Conservation (phyloP, 116 monocot genomes). For the Iris pallida region DNA sequence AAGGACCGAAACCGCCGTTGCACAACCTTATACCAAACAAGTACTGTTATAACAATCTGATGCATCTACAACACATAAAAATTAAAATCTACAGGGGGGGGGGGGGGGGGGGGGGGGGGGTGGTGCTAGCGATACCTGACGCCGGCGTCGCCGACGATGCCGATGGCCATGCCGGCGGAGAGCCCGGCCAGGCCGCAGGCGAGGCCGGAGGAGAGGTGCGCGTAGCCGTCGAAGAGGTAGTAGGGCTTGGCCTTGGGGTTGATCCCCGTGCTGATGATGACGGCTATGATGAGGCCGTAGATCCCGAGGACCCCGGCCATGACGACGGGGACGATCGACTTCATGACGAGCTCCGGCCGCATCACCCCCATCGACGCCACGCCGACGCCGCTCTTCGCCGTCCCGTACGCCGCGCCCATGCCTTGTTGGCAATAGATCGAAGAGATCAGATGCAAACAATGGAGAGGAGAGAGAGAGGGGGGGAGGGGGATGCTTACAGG, state of each 20-base stretch:
- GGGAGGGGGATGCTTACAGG: too few species aligned
- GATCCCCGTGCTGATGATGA: slow-evolving; percentile 42
- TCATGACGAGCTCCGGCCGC: slow-evolving; percentile 56
- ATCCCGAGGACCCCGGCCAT: slow-evolving; percentile 57
- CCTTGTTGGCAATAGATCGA: slow-evolving; percentile 26
- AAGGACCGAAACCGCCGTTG: too few species aligned
- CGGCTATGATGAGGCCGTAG: slow-evolving; percentile 43
- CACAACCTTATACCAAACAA: too few species aligned
- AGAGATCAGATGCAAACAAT: too few species aligned
- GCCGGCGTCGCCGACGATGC: slow-evolving; percentile 6
- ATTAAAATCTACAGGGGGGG: too few species aligned
- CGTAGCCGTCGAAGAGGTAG: slow-evolving; percentile 14
- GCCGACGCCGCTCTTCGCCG: slow-evolving; percentile 43
- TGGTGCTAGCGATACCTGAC: neutral
- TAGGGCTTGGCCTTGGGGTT: slow-evolving; percentile 45
- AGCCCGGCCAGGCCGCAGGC: slow-evolving; percentile 10
- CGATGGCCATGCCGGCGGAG: slow-evolving; percentile 12
- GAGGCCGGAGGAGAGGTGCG: slow-evolving; percentile 4
- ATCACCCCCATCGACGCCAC: slow-evolving; percentile 53
- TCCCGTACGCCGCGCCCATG: slow-evolving; percentile 47
- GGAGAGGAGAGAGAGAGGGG: too few species aligned
- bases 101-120: too few species aligned
- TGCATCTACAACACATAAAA: too few species aligned
- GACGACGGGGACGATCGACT: slow-evolving; percentile 54
- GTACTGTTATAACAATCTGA: too few species aligned